A percentile compares a stretch with the other conserved stretches of the same genome.
phyloP scores from a whole-genome alignment of 129 eudicot genomes.

The Tanacetum coccineum region DNA sequence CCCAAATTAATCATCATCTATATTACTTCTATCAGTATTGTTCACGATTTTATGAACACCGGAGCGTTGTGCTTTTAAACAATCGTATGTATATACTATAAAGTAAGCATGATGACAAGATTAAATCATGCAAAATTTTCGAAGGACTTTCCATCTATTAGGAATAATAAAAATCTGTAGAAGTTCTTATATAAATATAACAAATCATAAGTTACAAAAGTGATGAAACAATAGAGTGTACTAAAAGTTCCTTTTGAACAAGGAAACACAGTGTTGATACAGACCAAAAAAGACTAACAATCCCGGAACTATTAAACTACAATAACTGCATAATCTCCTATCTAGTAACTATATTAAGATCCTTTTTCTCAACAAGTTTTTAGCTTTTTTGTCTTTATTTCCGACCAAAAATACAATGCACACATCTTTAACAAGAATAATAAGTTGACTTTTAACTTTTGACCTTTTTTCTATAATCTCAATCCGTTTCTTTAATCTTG shows the following conservation, averaged over 20 bases:
- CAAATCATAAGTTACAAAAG: neutral
- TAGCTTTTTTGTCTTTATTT: neutral
- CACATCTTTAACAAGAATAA: slow-evolving; percentile 6
- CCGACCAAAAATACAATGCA: slow-evolving; percentile 10
- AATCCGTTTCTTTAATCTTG: neutral
- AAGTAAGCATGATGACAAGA: neutral
- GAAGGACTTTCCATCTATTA: too few species aligned
- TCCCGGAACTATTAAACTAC: neutral
- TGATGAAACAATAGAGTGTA: neutral
- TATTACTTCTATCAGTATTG: neutral
- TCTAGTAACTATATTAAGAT: slow-evolving; percentile 15
- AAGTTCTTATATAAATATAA: neutral
- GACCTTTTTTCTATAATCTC: slow-evolving; percentile 18
- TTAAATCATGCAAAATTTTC: neutral
- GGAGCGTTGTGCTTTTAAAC: neutral
- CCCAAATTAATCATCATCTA: too few species aligned
- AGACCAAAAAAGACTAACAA: slow-evolving; percentile 10
- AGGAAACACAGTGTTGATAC: slow-evolving; percentile 13
- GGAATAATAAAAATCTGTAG: neutral
- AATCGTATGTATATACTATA: neutral
- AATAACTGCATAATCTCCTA: slow-evolving; percentile 4
- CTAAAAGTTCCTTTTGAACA: slow-evolving; percentile 10
- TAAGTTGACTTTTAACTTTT: slow-evolving; percentile 14
- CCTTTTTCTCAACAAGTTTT: slow-evolving; percentile 16
- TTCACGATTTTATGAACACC: neutral